These are phyloP conservation scores for Mycena albidolilacea DNA, from an alignment of 768 basidiomycete species.

Conservation along the genomic window DNA sequence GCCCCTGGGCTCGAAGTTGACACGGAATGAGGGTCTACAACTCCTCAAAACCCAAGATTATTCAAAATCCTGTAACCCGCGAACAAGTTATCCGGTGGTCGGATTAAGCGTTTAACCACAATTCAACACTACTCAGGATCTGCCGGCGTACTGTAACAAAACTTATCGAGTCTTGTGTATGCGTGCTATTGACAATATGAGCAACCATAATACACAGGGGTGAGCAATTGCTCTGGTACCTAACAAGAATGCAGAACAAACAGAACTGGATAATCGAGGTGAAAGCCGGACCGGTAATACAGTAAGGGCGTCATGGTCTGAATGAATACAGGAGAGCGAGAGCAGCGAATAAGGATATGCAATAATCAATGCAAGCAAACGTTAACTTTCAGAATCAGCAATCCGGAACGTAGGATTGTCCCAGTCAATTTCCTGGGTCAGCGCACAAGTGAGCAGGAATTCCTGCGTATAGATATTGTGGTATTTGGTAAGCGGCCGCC, in stretches of 20 bases:
- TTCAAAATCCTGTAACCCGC: too few species aligned
- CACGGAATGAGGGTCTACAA: too few species aligned
- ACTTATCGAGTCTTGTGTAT: too few species aligned
- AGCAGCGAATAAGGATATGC: slow-evolving; percentile 28
- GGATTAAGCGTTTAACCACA: too few species aligned
- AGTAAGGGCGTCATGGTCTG: not conserved
- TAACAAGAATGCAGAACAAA: not conserved
- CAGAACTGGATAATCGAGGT: not conserved
- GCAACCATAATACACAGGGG: not conserved
- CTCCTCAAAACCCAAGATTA: too few species aligned
- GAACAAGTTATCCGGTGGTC: too few species aligned
- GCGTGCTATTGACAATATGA: too few species aligned
- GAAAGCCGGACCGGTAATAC: not conserved
- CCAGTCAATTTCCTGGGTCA: slow-evolving; percentile 80
- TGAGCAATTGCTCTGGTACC: not conserved
- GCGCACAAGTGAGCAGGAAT: slow-evolving; percentile 72
- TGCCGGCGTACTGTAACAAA: too few species aligned
- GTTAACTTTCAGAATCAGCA: not conserved
- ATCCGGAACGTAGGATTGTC: slow-evolving; percentile 60
- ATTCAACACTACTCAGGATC: too few species aligned
- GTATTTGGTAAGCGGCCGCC: slow-evolving; percentile 71
- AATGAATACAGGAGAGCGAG: not conserved
- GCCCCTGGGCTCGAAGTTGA: too few species aligned
- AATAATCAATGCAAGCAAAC: not conserved
- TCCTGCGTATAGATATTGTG: slow-evolving; percentile 79